Conservation (phyloP, 345 rosid species). For the Rhodamnia argentea region DNA sequence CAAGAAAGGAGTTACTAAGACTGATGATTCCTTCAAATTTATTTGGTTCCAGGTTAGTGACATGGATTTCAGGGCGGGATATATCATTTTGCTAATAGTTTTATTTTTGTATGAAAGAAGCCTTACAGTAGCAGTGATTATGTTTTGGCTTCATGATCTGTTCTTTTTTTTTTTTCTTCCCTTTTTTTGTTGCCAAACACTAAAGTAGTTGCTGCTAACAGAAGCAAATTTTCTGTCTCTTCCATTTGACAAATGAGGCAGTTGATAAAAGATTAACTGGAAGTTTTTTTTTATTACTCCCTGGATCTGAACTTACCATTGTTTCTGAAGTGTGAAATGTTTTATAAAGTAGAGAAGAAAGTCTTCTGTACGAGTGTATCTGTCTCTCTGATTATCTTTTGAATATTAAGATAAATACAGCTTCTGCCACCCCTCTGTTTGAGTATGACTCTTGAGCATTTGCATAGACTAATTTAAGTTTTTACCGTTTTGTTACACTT, state of each 20-base stretch:
- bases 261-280: not conserved
- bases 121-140: not conserved
- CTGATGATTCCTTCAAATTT: constrained; percentile 75
- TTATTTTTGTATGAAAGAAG: not conserved
- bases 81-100: not conserved
- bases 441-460: not conserved
- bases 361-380: not conserved
- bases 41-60: constrained; percentile 53
- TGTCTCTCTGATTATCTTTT: not conserved
- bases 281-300: not conserved
- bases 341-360: not conserved
- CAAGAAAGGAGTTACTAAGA: constrained; percentile 52
- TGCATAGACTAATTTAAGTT: not conserved
- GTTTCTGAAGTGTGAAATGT: not conserved
- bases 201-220: not conserved
- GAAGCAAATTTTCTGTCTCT: not conserved
- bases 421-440: not conserved
- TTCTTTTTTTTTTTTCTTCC: not conserved
- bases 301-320: not conserved
- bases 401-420: not conserved
- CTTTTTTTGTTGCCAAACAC: not conserved
- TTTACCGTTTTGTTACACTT: not conserved
- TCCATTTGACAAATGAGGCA: not conserved
- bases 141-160: not conserved
- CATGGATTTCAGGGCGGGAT: not conserved